phyloP scores from a whole-genome alignment of 2,329 filamentous ascomycete species.

The Decorospora gaudefroyi region DNA sequence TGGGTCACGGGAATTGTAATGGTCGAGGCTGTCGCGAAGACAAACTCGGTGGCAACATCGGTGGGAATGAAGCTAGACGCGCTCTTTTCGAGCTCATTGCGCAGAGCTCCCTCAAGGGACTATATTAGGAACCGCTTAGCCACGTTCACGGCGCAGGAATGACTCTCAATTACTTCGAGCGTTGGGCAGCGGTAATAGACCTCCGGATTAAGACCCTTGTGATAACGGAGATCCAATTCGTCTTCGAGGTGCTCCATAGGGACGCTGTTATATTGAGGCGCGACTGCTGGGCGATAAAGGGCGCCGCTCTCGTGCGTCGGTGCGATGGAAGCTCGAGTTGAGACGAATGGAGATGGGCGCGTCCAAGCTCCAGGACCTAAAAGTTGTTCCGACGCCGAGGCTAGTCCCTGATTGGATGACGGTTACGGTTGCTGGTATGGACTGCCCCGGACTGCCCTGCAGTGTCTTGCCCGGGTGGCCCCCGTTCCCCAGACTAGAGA shows the following conservation, averaged over 20 bases:
- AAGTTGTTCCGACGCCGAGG: conserved; percentile 2
- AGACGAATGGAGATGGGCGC: not conserved
- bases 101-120: conserved; percentile 37
- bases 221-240: conserved; percentile 39
- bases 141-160: conserved; percentile 5
- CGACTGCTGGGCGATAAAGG: conserved; percentile 6
- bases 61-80: conserved; percentile 37
- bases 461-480: too few relatives aligned
- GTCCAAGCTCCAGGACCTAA: conserved; percentile 1
- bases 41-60: conserved; percentile 40
- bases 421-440: too few relatives aligned
- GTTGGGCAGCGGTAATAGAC: conserved; percentile 42
- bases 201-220: conserved; percentile 35
- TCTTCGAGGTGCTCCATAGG: conserved; percentile 41
- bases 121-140: conserved; percentile 25
- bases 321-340: conserved; percentile 6
- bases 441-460: conserved; percentile 8
- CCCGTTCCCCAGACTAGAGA: too few relatives aligned
- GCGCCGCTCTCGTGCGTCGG: conserved; percentile 7
- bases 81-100: conserved; percentile 37
- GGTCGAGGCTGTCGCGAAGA: conserved; percentile 37
- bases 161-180: conserved; percentile 28
- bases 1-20: conserved; percentile 38
- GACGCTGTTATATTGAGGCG: conserved; percentile 1
- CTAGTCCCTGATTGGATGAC: conserved; percentile 3